Base-by-base conservation (phyloP, 2,329 filamentous ascomycete species). In the Alternaria alternata region DNA sequence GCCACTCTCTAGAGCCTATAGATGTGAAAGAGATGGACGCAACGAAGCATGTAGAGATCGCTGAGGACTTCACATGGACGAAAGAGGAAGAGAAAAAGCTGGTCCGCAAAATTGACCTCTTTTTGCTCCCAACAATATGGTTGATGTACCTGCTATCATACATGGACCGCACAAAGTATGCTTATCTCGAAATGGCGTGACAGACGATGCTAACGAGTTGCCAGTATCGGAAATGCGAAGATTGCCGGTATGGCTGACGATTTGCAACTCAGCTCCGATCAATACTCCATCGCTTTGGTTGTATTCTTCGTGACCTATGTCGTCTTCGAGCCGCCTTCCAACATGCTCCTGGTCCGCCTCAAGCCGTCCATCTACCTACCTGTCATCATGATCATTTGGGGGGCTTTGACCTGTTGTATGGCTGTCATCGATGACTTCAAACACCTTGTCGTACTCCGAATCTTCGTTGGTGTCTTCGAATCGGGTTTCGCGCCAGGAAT, bases 401-500 rank as follows among this genome's bases (percentile, higher is more conserved):
- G 83, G 28, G 66, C 69, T 0, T 69, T 85, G 26, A 82, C 83
- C 34, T 83, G 83, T 56, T 78, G 82, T 57, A 86, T 87, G 82
- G 81, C 82, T 3, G 77, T 77, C 3, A 79, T 84, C 43, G 74
- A 84, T 7, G 81, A 69, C 47, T 86, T 83, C 63, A 73, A 78
- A 1, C 81, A 83, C 2, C 75, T 87, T 0, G 75, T 87, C 20
- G 81, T 81, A 3, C 75, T 88, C 0, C 81, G 87, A 7, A 83
- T 87, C 57, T 79, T 86, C 43, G 81, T 87, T 30, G 86, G 86
- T 46, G 69, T 86, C 0, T 82, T 86, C 41, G 86, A 87, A 69
- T 82, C 82, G 7, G 83, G 84, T 0, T 86, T 86, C 47, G 85
- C 83, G 46, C 85, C 86, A 0, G 86, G 85, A 26, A 81, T 87